Conservation (phyloP, 2,329 filamentous ascomycete species). For the Sporothrix variecibatus region DNA sequence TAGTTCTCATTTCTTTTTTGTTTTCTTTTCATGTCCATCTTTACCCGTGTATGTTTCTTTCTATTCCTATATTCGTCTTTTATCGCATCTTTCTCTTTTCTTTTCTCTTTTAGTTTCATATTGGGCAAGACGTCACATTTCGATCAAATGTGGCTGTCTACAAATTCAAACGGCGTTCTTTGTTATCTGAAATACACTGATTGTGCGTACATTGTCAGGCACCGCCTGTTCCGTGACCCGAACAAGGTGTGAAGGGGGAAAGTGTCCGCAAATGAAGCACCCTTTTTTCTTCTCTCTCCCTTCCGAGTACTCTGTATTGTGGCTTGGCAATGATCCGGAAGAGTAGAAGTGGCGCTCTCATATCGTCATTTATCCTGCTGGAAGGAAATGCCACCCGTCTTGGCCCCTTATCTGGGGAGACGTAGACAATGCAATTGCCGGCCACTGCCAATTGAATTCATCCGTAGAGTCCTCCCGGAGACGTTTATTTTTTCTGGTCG, state of each 20-base stretch:
- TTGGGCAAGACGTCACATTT: not conserved
- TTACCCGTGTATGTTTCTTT: not conserved
- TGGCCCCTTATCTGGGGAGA: not conserved
- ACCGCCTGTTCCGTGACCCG: not conserved
- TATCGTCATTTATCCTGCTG: not conserved
- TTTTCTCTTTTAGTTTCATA: not conserved
- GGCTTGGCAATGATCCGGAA: not conserved
- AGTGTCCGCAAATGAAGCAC: not conserved
- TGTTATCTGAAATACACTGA: not conserved
- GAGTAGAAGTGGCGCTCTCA: not conserved
- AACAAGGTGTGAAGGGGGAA: not conserved
- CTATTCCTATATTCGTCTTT: not conserved
- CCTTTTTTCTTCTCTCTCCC: not conserved
- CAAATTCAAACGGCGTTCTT: not conserved
- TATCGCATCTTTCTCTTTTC: not conserved
- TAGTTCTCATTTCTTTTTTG: not conserved
- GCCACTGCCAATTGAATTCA: not conserved
- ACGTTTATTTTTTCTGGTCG: no score
- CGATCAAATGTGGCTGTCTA: not conserved
- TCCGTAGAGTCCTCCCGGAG: not conserved
- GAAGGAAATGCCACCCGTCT: not conserved
- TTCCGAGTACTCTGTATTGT: not conserved
- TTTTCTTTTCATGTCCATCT: not conserved
- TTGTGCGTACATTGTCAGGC: not conserved
- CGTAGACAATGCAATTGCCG: not conserved